These are phyloP conservation scores for Ascochyta pisi DNA, from an alignment of 2,329 filamentous ascomycete species.

Conservation along the genomic window DNA sequence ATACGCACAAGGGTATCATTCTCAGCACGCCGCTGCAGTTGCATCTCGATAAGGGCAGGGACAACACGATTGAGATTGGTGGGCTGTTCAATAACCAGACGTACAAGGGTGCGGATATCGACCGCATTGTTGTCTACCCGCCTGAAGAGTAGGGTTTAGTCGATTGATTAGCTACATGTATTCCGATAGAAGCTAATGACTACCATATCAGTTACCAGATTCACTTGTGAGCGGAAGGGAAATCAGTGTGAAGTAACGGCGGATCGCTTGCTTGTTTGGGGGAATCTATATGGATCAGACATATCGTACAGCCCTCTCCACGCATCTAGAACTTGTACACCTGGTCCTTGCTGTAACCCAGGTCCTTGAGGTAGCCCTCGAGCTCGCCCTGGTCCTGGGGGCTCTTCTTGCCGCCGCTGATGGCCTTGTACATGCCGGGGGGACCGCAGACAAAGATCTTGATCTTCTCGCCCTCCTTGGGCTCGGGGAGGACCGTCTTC, in stretches of 20 bases:
- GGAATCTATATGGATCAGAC: slow-evolving; percentile 20
- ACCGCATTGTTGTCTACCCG: slow-evolving; percentile 67
- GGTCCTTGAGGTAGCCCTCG: slow-evolving; percentile 77
- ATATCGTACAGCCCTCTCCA: slow-evolving; percentile 32
- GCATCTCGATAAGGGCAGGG: slow-evolving; percentile 60
- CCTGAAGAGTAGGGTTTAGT: slow-evolving; percentile 51
- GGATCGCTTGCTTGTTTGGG: slow-evolving; percentile 8
- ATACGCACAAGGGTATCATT: slow-evolving; percentile 67
- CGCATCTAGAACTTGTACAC: slow-evolving; percentile 74
- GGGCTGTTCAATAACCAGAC: slow-evolving; percentile 64
- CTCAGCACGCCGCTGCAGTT: slow-evolving; percentile 64
- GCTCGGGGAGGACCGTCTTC: slow-evolving; percentile 93
- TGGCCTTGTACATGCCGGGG: slow-evolving; percentile 89
- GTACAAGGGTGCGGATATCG: slow-evolving; percentile 64
- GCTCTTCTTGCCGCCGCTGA: slow-evolving; percentile 88
- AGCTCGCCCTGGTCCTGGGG: slow-evolving; percentile 95
- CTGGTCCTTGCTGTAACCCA: slow-evolving; percentile 86
- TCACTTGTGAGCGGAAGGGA: neutral
- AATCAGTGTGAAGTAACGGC: neutral
- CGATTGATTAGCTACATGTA: too few relatives aligned
- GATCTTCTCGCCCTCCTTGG: slow-evolving; percentile 82
- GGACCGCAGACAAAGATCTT: slow-evolving; percentile 98
- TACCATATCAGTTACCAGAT: too few relatives aligned
- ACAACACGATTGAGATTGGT: slow-evolving; percentile 66
- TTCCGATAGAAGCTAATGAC: too few relatives aligned